Conservation (phyloP, 192 early-diverging fungal genomes). For the Phycomyces blakesleeanus region DNA sequence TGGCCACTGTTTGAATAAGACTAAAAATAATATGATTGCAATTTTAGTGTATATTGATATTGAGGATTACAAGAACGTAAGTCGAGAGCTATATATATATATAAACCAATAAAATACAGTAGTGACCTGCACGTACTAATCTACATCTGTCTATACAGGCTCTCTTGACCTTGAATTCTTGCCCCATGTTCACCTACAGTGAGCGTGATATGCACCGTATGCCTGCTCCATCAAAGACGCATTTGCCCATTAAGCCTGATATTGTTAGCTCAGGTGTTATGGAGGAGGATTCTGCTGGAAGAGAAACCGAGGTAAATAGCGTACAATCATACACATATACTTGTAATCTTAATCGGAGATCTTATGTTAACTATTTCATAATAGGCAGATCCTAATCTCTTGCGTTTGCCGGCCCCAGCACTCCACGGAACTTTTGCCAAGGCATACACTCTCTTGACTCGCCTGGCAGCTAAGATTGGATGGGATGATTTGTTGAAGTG, state of each 20-base stretch:
- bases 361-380: background rate
- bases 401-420: conserved; percentile 82
- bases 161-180: conserved; percentile 92
- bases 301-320: conserved; percentile 54
- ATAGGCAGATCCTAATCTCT: conserved; percentile 60
- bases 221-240: conserved; percentile 82
- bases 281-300: conserved; percentile 51
- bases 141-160: too few relatives aligned
- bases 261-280: conserved; percentile 54
- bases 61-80: conserved; percentile 76
- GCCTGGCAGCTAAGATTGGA: conserved; percentile 78
- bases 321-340: too few relatives aligned
- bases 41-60: conserved; percentile 74
- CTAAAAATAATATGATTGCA: background rate
- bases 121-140: background rate
- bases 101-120: background rate
- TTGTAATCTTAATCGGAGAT: too few relatives aligned
- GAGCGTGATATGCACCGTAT: conserved; percentile 87
- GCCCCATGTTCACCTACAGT: conserved; percentile 96
- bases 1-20: too few relatives aligned
- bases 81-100: conserved; percentile 14
- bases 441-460: conserved; percentile 82
- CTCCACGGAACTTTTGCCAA: conserved; percentile 91
- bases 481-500: conserved; percentile 93
- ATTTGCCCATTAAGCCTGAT: conserved; percentile 86